Base-by-base conservation (phyloP, 2,329 filamentous ascomycete species). In the Colletotrichum acutatum region DNA sequence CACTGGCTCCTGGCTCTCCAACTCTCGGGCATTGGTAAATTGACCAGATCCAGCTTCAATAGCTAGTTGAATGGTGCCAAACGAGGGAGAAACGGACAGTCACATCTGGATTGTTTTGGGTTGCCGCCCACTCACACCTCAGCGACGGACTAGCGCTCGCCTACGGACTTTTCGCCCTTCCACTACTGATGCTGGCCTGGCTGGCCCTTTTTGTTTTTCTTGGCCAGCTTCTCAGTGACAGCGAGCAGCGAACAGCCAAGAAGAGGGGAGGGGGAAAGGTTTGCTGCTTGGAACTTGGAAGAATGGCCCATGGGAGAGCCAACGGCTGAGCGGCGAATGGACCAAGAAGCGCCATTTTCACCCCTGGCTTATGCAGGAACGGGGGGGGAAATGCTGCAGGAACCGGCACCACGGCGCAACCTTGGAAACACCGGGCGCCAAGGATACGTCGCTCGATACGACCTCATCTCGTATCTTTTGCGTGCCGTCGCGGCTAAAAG, bases 281-380 rank as follows among this genome's bases (percentile, higher is more conserved):
- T 24, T 52, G n/a, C 12, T 64, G 28, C 9, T 37, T 26, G 46
- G 42, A 49, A 49, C 28, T 53, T 37, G 46, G n/a, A 26, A 28
- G 59, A 52, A 24, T 9, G 6, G 16, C 24, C 58, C 24, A 60
- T 11, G 28, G 56, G 19, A 60, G 37, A 42, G 37, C 30, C 58
- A 32, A 49, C 32, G 52, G n/a, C 49, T 52, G 46, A 52, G 28
- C 12, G 22, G 68, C 64, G 64, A 67, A 67, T 61, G 24, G 49
- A 68, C 19, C 60, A 56, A 63, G 59, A 72, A 74, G 71, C 71
- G 71, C 71, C 68, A 74, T 74, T 74, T 74, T 72, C 71, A 62
- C 62, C 71, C 71, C 68, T 74, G 71, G 49, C 58, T 72, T 56
- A 74, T 72, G 71, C 71, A 74, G 68, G 71, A 62, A 74, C 71